A percentile compares a stretch with the other conserved stretches of the same genome.
phyloP scores from a whole-genome alignment of 805 yeast species.

The Starmera dryadoides region DNA sequence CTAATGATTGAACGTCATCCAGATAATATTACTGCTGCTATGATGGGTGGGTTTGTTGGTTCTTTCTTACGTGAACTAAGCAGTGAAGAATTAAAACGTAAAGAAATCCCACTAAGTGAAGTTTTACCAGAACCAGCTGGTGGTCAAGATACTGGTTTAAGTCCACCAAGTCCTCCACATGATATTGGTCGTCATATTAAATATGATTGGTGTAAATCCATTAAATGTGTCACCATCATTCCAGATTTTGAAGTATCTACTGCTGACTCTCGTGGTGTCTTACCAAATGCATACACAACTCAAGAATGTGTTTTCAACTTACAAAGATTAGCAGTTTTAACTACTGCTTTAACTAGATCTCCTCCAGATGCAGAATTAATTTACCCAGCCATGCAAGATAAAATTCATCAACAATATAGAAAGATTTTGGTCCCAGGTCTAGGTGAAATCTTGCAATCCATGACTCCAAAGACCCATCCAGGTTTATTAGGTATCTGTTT shows the following conservation, averaged over 20 bases:
- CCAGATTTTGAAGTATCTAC: slow-evolving; percentile 95
- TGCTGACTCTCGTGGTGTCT: slow-evolving; percentile 82
- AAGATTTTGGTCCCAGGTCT: slow-evolving; percentile 88
- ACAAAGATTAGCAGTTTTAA: slow-evolving; percentile 87
- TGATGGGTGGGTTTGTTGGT: slow-evolving; percentile 99
- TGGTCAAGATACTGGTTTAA: slow-evolving; percentile 58
- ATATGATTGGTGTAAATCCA: slow-evolving; percentile 73
- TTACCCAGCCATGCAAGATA: slow-evolving; percentile 94
- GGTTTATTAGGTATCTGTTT: slow-evolving; percentile 92
- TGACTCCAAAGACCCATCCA: slow-evolving; percentile 75
- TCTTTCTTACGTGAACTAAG: slow-evolving; percentile 80
- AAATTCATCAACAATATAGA: slow-evolving; percentile 95
- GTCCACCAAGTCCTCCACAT: slow-evolving; percentile 77
- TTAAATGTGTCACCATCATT: slow-evolving; percentile 84
- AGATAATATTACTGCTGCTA: slow-evolving; percentile 96
- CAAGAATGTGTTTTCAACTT: slow-evolving; percentile 86
- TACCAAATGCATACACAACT: slow-evolving; percentile 73
- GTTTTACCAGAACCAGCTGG: slow-evolving; percentile 76
- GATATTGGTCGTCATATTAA: slow-evolving; percentile 85
- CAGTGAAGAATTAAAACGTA: slow-evolving; percentile 62
- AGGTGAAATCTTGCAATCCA: slow-evolving; percentile 65
- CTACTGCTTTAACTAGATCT: slow-evolving; percentile 82
- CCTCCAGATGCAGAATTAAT: slow-evolving; percentile 80
- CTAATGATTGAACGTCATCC: slow-evolving; percentile 98
- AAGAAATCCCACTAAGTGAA: slow-evolving; percentile 78